phyloP scores from a whole-genome alignment of 2,329 filamentous ascomycete genomes.

The Aspergillus candidus region DNA sequence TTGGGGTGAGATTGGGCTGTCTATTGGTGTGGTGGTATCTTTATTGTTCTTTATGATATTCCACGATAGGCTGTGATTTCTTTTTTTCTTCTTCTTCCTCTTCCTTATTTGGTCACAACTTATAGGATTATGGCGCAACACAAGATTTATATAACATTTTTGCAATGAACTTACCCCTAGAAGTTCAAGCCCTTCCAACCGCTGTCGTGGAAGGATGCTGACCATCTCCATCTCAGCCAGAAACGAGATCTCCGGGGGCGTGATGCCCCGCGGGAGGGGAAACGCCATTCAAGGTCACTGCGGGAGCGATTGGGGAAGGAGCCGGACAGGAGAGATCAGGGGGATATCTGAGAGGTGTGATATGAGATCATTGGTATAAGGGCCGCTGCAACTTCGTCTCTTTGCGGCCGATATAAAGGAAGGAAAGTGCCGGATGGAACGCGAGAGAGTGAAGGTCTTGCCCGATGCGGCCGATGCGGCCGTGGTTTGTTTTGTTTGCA shows the following conservation, averaged over 20 bases:
- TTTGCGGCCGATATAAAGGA: neutral
- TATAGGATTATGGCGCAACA: no score
- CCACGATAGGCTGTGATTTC: no score
- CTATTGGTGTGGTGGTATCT: no score
- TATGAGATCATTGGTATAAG: neutral
- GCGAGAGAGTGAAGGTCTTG: conserved; percentile 1
- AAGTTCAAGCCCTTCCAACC: conserved; percentile 77
- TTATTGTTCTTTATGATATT: no score
- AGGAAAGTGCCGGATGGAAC: no score
- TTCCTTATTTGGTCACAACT: no score
- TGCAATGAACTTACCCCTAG: conserved; percentile 63
- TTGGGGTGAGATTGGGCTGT: no score
- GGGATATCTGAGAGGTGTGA: neutral
- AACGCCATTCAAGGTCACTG: conserved; percentile 48
- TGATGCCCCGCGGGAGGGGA: conserved; percentile 60
- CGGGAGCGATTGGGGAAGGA: neutral
- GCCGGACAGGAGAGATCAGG: conserved; percentile 4
- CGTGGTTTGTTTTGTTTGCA: conserved; percentile 12
- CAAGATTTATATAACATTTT: no score
- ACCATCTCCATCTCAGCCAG: conserved; percentile 97
- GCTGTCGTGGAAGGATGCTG: conserved; percentile 84
- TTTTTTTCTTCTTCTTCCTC: no score
- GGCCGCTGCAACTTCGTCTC: neutral
- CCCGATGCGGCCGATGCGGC: neutral
- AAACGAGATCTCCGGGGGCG: conserved; percentile 85